Evolutionary conservation across 1,284 basidiomycete genomes (phyloP), one percentile per base, ranked within the genome.

Genomic region (Fomitiporia mediterranea): DNA sequence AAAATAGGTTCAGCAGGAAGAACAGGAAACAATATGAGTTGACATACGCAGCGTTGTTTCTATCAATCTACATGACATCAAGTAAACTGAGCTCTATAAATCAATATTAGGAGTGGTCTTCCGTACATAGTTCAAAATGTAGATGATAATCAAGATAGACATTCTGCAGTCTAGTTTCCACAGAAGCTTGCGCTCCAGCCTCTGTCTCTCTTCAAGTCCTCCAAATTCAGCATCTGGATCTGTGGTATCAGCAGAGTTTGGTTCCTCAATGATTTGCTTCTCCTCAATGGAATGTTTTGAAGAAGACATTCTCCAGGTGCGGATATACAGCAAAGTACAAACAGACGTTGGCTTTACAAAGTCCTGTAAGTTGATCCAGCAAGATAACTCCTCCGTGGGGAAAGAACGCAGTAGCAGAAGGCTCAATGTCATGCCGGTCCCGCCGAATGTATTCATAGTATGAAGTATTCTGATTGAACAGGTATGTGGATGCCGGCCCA

Each of bases 1-100:
- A 13, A 23, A 1, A 25, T 25, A 38, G 42, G 25, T 23, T 21
- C 34, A 23, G 11, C 13, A 19, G 2, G 13, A 4, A 53, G 38
- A 38, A 2, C 15, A 25, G 28, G 19, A 42, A 21, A 51, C 13
- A 15, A 49, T 23, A 42, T 38, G 38, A 43, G 39, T 7, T 30
- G 5, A 66, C 74, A 56, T 65, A 83, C 81, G 78, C 74, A 51
- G 77, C 80, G 67, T 85, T 86, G 64, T 83, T 86, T 49, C 84
- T 75, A 66, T 87, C 85, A 62, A 88, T 79, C 72, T 86, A 54
- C 17, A 3, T n/a, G 3, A 15, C 13, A 15, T 15, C 28, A 27
- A 9, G 42, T 21, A 28, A 32, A 27, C 19, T 17, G 4, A 19
- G 27, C 15, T 17, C 19, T 11, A 17, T 17, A 27, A 11, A 8